Evolutionary conservation across 2,329 filamentous ascomycete species (phyloP), one percentile per base, ranked within the genome.

Genomic region (Sporothrix dimorphospora): DNA sequence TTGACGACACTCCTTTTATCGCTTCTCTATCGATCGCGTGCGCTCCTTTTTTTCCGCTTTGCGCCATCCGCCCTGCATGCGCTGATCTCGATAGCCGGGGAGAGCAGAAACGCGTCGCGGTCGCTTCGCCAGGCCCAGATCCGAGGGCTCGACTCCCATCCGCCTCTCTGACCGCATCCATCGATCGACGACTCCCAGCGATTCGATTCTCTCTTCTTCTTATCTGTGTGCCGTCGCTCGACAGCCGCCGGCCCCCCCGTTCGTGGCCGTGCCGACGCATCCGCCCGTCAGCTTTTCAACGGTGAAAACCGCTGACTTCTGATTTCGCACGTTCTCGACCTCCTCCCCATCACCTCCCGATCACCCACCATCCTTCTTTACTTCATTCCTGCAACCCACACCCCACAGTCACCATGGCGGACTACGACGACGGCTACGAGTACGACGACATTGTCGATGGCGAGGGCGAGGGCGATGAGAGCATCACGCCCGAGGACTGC

Each of bases 401-500:
- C 7, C 34, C 6, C 11, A 19, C 68, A 14, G 51, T 34, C 79
- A 81, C 69, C 76, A 88, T 88, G 86, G 85, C 85, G 38, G 85
- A 86, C 73, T 88, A 89, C 81, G 86, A 88, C 71, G 84, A 86
- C 66, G 83, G 84, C 12, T 87, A 83, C 81, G 80, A 81, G 74
- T 79, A 79, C 70, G 78, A 76, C 59, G 75, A 77, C 49, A 71
- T 86, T 78, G 86, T 88, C 71, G 85, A 88, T 69, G 87, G 90
- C 75, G 93, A 94, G 79, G 91, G 91, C 74, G 92, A 91, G 77
- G 89, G 87, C 73, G 90, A 92, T 74, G 88, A 90, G 74, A 84
- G 85, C 77, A 97, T 98, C 83, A 97, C 94, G 34, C 93, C 94
- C 74, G 96, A 98, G 85, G 97, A 99, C 83, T 98, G 94, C 85